Base-by-base conservation (phyloP, 2,329 filamentous ascomycete genomes). In the Thielaviopsis populi region DNA sequence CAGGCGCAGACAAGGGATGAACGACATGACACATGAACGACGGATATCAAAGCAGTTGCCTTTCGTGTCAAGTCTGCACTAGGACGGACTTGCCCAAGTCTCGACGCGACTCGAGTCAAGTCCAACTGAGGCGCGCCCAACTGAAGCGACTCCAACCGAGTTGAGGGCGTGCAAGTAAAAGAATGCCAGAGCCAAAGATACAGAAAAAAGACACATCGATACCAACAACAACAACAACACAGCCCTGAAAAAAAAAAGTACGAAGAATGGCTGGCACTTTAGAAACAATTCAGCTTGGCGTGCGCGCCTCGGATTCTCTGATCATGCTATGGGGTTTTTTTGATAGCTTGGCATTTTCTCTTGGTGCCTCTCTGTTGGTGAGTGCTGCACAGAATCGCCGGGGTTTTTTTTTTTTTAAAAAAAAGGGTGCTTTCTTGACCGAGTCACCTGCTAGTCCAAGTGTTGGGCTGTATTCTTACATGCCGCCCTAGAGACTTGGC, bases 231-330 rank as follows among this genome's bases (percentile, higher is more conserved):
- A n/a, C n/a, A n/a, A n/a, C 10, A 37, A 37, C 8, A 37, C 10
- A 37, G 27, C 27, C 3, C 27, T 37, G 13, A 37, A 17, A 17
- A 54, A 37, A 17, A 17, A 54, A 33, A 15, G 50, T 33, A 33
- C 27, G 50, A 56, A 15, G n/a, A 37, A 56, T 56, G 27, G 53
- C 53, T 56, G 53, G 27, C 27, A 19, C 53, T 56, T 56, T 17
- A 56, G 53, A 56, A 56, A 56, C 53, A 56, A 56, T 56, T 56
- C 53, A 37, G 53, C 53, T 56, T 56, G 53, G 53, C 53, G 24
- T 19, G 42, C 42, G 42, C 42, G 42, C 15, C 42, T 46, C 10
- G n/a, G 15, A 19, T 5, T 6, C 8, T 19, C 15, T 46, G 42
- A 46, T 46, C 24, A 37, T 3, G 7, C 8, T 13, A 10, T n/a